phyloP scores from a whole-genome alignment of 2,329 filamentous ascomycete genomes.

The Botrytis pseudocinerea region DNA sequence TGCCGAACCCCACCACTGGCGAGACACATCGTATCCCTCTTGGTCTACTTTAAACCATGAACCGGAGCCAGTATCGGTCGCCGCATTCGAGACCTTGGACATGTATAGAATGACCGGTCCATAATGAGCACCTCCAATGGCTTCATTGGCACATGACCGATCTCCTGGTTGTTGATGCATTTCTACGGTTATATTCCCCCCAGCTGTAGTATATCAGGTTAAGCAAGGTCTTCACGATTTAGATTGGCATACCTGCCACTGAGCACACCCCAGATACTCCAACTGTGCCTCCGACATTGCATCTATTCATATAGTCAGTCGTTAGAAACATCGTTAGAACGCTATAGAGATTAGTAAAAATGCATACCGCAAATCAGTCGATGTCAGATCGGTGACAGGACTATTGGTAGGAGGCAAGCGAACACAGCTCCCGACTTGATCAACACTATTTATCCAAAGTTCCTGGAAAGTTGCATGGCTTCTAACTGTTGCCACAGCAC shows the following conservation, averaged over 20 bases:
- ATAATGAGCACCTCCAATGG: constrained; percentile 56
- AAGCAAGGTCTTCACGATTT: neutral
- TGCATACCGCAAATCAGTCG: constrained; percentile 41
- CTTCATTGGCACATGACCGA: constrained; percentile 49
- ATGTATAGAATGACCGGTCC: constrained; percentile 56
- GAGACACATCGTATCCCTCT: constrained; percentile 30
- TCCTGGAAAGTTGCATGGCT: constrained; percentile 45
- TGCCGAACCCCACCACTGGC: constrained; percentile 31
- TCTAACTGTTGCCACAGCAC: neutral
- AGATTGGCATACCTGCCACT: constrained; percentile 24
- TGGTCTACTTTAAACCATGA: constrained; percentile 29
- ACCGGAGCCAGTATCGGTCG: constrained; percentile 45
- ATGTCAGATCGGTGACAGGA: constrained; percentile 51
- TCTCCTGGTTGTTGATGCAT: constrained; percentile 57
- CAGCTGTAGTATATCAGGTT: constrained; percentile 32
- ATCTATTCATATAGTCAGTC: constrained; percentile 44
- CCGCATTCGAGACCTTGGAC: constrained; percentile 51
- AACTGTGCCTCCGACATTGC: constrained; percentile 46
- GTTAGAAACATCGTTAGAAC: neutral
- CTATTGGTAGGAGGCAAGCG: constrained; percentile 53
- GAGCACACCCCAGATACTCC: constrained; percentile 41
- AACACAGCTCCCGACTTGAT: constrained; percentile 47
- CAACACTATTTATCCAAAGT: constrained; percentile 51
- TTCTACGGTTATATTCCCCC: constrained; percentile 54
- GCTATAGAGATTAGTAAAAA: too few relatives aligned